Conservation (phyloP, 2,329 filamentous ascomycete genomes). For the Monilinia aucupariae region DNA sequence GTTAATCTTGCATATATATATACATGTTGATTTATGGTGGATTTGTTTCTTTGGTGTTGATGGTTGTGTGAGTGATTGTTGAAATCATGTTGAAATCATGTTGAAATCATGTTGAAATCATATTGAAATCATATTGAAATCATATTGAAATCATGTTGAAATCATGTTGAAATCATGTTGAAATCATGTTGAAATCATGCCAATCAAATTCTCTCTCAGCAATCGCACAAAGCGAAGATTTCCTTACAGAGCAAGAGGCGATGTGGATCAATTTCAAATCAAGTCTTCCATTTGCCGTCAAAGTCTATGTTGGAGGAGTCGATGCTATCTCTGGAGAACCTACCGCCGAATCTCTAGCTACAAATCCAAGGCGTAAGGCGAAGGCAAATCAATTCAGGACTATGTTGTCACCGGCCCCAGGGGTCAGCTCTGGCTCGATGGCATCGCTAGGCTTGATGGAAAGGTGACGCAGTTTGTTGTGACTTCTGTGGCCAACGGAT, state of each 20-base stretch:
- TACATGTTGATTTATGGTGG: neutral
- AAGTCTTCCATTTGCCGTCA: slow-evolving; percentile 35
- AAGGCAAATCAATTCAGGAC: slow-evolving; percentile 35
- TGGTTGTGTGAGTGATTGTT: too few relatives aligned
- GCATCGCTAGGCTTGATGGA: slow-evolving; percentile 18
- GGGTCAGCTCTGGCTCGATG: slow-evolving; percentile 20
- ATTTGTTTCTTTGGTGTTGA: too few relatives aligned
- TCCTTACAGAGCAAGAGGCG: slow-evolving; percentile 36
- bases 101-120: too few relatives aligned
- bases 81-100: too few relatives aligned
- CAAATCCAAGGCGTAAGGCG: slow-evolving; percentile 7
- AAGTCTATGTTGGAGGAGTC: slow-evolving; percentile 39
- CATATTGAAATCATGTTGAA: too few relatives aligned
- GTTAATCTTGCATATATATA: neutral
- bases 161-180: too few relatives aligned
- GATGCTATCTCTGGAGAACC: slow-evolving; percentile 40
- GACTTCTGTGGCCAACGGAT: slow-evolving; percentile 1
- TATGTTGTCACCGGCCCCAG: slow-evolving; percentile 30
- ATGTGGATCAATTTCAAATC: slow-evolving; percentile 40
- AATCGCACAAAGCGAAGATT: neutral
- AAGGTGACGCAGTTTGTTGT: slow-evolving; percentile 21
- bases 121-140: too few relatives aligned
- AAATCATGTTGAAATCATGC: too few relatives aligned
- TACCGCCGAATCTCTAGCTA: neutral
- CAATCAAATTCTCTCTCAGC: neutral